These are phyloP conservation scores for Dalbergia cultrata DNA, from an alignment of 306 rosid species.

Conservation along the genomic window DNA sequence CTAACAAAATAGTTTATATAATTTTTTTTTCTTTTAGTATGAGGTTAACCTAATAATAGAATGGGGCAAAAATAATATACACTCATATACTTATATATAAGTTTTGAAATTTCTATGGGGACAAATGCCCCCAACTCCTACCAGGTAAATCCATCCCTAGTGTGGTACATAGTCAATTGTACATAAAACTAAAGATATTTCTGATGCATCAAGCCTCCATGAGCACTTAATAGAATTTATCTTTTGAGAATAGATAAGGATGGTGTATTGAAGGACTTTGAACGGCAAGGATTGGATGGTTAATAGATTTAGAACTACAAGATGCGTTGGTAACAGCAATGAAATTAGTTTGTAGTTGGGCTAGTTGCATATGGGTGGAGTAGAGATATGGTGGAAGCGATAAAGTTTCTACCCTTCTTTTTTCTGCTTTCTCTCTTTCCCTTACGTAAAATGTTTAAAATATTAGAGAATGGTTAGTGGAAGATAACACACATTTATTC, in stretches of 20 bases:
- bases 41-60: too few species aligned
- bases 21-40: too few species aligned
- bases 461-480: conserved; percentile 55
- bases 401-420: conserved; percentile 58
- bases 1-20: too few species aligned
- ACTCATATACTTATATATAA: too few species aligned
- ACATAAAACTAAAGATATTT: not conserved
- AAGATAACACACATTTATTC: conserved; percentile 77
- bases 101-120: too few species aligned
- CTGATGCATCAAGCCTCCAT: not conserved
- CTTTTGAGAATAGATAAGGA: not conserved
- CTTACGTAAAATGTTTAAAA: conserved; percentile 54
- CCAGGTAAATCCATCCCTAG: too few species aligned
- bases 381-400: conserved; percentile 52
- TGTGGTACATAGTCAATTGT: not conserved
- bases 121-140: too few species aligned
- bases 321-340: conserved; percentile 65
- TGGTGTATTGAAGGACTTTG: not conserved
- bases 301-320: conserved; percentile 63
- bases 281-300: conserved; percentile 49
- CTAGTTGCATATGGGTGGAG: conserved; percentile 47
- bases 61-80: too few species aligned
- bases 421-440: conserved; percentile 55
- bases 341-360: conserved; percentile 53
- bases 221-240: not conserved